A percentile compares a stretch with the other conserved stretches of the same genome.
Evolutionary conservation across 169 alveolate species (phyloP).

Genomic region (Plasmodium ovale): DNA sequence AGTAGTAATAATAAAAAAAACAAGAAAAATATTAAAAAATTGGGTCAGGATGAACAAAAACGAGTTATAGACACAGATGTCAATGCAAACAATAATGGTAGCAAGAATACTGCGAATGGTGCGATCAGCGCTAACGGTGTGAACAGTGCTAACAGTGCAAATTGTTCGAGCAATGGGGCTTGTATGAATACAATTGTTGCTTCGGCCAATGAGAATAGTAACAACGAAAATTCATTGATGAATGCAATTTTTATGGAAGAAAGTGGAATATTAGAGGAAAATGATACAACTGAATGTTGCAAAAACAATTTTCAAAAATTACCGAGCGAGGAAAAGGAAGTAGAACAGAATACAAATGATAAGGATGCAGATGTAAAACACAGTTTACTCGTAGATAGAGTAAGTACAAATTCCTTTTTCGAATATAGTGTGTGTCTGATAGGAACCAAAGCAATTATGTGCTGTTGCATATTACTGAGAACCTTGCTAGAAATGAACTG

Average conservation of each 20-base stretch:
- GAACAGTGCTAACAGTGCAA: background rate
- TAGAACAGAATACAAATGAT: background rate
- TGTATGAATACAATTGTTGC: slow-evolving; percentile 7
- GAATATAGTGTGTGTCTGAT: slow-evolving; percentile 71
- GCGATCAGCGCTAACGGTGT: slow-evolving; percentile 7
- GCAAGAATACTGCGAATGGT: background rate
- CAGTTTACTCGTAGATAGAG: slow-evolving; percentile 1
- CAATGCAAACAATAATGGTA: background rate
- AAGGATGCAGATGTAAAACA: background rate
- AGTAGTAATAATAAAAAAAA: background rate
- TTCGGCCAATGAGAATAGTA: slow-evolving; percentile 31
- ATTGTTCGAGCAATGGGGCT: background rate
- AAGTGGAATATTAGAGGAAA: slow-evolving; percentile 16
- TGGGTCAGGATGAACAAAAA: slow-evolving; percentile 6
- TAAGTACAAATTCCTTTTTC: slow-evolving; percentile 24
- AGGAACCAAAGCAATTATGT: slow-evolving; percentile 80
- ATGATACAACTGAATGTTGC: slow-evolving; percentile 12
- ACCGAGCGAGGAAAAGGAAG: background rate
- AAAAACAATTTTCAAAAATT: slow-evolving; percentile 6
- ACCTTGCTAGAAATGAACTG: slow-evolving; percentile 72
- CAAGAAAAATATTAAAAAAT: slow-evolving; percentile 2
- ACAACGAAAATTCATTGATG: slow-evolving; percentile 10
- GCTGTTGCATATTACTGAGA: slow-evolving; percentile 76
- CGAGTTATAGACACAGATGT: background rate
- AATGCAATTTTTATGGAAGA: slow-evolving; percentile 66